Evolutionary conservation across 768 basidiomycete genomes (phyloP).

Genomic region (Guyanaporus albipodus): DNA sequence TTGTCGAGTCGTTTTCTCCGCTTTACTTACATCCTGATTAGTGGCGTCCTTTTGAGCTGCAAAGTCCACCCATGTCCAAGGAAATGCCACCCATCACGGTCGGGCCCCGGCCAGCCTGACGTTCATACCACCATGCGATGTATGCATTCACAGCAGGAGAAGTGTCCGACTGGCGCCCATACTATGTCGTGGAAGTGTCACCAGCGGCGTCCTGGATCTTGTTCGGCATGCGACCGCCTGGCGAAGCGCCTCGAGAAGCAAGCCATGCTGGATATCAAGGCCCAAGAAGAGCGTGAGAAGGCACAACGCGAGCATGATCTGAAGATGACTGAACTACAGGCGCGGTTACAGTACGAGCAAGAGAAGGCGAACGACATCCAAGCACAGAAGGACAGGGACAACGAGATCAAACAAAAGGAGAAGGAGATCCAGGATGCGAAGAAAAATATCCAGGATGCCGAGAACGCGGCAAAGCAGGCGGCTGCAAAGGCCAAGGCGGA

Average conservation of each 20-base stretch:
- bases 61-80: constrained; percentile 48
- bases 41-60: constrained; percentile 15
- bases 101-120: constrained; percentile 39
- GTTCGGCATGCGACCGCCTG: constrained; percentile 45
- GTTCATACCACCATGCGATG: constrained; percentile 39
- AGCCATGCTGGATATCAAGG: constrained; percentile 36
- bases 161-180: constrained; percentile 46
- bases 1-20: background rate
- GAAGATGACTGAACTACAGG: constrained; percentile 42
- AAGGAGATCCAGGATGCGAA: constrained; percentile 41
- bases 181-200: constrained; percentile 43
- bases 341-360: constrained; percentile 32
- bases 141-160: constrained; percentile 29
- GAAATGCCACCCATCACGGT: constrained; percentile 56
- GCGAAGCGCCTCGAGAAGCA: constrained; percentile 40
- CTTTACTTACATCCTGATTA: background rate
- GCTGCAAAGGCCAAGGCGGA: constrained; percentile 1
- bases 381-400: constrained; percentile 41
- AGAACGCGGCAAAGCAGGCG: constrained; percentile 12
- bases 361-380: constrained; percentile 36
- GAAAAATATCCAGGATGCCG: constrained; percentile 10
- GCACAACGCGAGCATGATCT: constrained; percentile 41
- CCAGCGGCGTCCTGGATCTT: constrained; percentile 36
- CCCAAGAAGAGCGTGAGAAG: constrained; percentile 43
- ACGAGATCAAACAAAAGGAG: constrained; percentile 38